Evolutionary conservation across 148 eudicot species (phyloP).

Genomic region (Chenopodium formosanum): DNA sequence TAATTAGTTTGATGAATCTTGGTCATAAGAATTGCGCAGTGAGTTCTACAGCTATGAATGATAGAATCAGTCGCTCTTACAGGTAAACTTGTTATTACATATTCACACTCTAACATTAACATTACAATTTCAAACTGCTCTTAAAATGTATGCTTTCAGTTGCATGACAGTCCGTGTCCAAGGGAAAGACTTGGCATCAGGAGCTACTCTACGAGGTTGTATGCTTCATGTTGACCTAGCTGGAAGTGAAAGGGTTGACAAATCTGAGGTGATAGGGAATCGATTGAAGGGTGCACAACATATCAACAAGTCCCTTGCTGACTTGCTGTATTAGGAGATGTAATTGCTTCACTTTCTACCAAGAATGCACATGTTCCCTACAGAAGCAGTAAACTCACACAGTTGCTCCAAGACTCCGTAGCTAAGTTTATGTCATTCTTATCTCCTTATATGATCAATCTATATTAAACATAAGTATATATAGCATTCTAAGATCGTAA

Average conservation of each 20-base stretch:
- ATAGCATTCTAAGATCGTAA: too few relatives aligned
- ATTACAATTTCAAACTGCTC: neutral
- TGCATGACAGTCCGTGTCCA: constrained; percentile 92
- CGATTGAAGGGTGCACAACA: constrained; percentile 86
- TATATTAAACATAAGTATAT: too few relatives aligned
- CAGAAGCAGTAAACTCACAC: constrained; percentile 87
- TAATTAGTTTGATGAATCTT: constrained; percentile 69
- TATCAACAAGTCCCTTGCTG: constrained; percentile 88
- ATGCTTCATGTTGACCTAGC: constrained; percentile 99
- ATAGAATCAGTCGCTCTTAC: constrained; percentile 94
- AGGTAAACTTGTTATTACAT: constrained; percentile 43
- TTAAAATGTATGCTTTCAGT: constrained; percentile 45
- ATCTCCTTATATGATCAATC: too few relatives aligned
- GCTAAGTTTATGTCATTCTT: constrained; percentile 39
- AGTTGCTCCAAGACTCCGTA: constrained; percentile 88
- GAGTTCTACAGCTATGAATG: constrained; percentile 83
- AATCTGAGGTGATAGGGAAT: constrained; percentile 82
- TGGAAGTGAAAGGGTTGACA: constrained; percentile 89
- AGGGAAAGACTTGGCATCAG: constrained; percentile 80
- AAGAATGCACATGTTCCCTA: constrained; percentile 84
- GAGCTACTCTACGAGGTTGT: constrained; percentile 62
- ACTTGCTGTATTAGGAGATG: constrained; percentile 96
- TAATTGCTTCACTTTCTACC: constrained; percentile 76
- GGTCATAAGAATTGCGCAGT: constrained; percentile 90
- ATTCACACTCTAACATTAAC: neutral